phyloP scores from a whole-genome alignment of 1,139 yeast genomes.

The Scheffersomyces quercinus region DNA sequence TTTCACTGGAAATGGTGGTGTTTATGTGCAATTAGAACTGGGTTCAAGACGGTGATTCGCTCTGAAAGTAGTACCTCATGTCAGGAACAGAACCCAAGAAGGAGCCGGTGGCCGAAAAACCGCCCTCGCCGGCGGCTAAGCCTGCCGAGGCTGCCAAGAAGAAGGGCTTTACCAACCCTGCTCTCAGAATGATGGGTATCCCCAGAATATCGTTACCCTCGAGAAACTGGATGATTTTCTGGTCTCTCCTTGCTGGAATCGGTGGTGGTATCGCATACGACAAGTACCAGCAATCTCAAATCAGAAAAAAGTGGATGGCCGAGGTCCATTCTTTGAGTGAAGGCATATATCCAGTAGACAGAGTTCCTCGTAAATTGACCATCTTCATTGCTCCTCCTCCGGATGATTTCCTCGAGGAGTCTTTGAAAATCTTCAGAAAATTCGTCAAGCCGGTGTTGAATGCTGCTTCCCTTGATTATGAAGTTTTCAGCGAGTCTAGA shows the following conservation, averaged over 20 bases:
- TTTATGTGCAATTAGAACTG: no score
- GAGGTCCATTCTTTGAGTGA: constrained; percentile 53
- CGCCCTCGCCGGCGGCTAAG: not conserved
- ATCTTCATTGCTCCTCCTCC: constrained; percentile 96
- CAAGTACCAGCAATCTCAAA: constrained; percentile 65
- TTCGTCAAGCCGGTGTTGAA: constrained; percentile 86
- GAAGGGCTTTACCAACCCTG: constrained; percentile 78
- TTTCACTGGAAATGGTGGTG: no score
- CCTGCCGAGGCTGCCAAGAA: constrained; percentile 16
- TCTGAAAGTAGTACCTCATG: not conserved
- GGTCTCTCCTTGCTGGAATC: constrained; percentile 65
- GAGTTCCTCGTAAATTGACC: constrained; percentile 72
- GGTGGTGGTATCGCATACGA: constrained; percentile 81
- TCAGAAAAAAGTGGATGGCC: constrained; percentile 67
- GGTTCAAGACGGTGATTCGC: no score
- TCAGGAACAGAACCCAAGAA: not conserved
- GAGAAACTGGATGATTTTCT: constrained; percentile 90
- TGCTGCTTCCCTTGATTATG: constrained; percentile 85
- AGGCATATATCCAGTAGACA: constrained; percentile 33
- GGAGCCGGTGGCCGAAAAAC: not conserved
- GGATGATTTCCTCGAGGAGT: constrained; percentile 80
- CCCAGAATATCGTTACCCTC: constrained; percentile 78
- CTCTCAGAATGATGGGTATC: constrained; percentile 84
- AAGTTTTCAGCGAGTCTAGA: constrained; percentile 68
- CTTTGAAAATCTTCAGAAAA: constrained; percentile 71